These are phyloP conservation scores for Malus sylvestris DNA, from an alignment of 306 rosid species.

Conservation along the genomic window DNA sequence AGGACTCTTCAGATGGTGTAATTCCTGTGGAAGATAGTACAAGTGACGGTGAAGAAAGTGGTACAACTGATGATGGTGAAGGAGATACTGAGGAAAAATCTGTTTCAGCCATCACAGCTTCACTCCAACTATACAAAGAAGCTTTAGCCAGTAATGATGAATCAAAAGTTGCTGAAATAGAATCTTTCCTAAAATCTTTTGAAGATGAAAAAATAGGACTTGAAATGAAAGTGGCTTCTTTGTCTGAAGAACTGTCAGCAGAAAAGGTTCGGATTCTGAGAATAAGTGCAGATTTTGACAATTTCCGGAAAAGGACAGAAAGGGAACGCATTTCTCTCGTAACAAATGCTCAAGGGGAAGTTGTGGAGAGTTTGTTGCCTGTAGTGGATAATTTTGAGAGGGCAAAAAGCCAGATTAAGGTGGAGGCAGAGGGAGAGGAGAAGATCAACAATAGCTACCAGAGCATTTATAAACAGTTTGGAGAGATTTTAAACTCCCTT, in stretches of 20 bases:
- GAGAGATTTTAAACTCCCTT: conserved; percentile 63
- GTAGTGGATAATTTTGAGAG: conserved; percentile 96
- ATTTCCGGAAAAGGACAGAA: conserved; percentile 92
- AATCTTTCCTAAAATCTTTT: conserved; percentile 53
- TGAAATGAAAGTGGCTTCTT: conserved; percentile 43
- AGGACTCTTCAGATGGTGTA: conserved; percentile 63
- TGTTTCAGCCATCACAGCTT: conserved; percentile 38
- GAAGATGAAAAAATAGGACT: conserved; percentile 62
- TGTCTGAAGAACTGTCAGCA: conserved; percentile 52
- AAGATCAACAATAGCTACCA: conserved; percentile 89
- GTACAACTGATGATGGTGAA: conserved; percentile 30
- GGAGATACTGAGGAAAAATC: conserved; percentile 40
- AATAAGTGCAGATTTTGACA: conserved; percentile 93
- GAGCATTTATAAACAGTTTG: conserved; percentile 81
- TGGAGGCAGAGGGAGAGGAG: conserved; percentile 88
- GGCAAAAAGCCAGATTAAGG: conserved; percentile 78
- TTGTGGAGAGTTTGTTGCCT: conserved; percentile 69
- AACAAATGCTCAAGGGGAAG: conserved; percentile 88
- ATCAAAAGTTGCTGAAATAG: conserved; percentile 57
- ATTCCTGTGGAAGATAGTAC: conserved; percentile 35
- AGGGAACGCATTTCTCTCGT: conserved; percentile 78
- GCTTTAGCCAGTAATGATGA: conserved; percentile 66
- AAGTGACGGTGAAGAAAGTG: conserved; percentile 19
- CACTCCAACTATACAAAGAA: conserved; percentile 65
- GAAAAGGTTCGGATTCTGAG: conserved; percentile 73